Base-by-base conservation (phyloP, 352 stramenopile genomes). In the Pythium biforme region DNA sequence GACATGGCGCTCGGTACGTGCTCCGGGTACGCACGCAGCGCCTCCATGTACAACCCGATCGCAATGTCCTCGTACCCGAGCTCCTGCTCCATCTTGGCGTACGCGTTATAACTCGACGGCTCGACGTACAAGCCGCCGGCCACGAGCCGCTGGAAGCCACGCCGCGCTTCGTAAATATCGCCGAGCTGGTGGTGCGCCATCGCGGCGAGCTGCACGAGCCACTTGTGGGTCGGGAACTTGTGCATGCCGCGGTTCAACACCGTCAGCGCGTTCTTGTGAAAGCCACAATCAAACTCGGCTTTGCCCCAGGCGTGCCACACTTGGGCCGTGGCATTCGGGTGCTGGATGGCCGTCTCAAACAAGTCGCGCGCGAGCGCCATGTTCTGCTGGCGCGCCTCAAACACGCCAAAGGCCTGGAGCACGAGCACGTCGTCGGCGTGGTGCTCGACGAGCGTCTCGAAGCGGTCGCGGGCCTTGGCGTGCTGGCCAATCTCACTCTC, bases 261-360 rank as follows among this genome's bases (percentile, higher is more conserved):
- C 17, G 73, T 79, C n/a, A 93, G 55, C 17, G 77, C 65, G 61
- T 92, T 89, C 54, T 86, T 82, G 70, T 85, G 94, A 27, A 89
- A 64, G 22, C 86, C 86, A 50, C 74, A 73, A 43, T 92, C 81
- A 47, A 76, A 95, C 66, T 95, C 86, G 46, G 84, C 80, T 64
- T 95, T 90, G 25, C 81, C 86, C 84, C 84, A 95, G 43, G 86
- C 86, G 55, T 95, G 86, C 81, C 83, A 95, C 17, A 95, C 84
- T 66, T 95, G 82, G 25, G 76, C 81, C 2, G 78, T 89, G 6
- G 76, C 81, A 46, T 77, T 63, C 11, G 72, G 66, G 51, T 89
- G 77, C n/a, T 70, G 59, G 0, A 75, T 74, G 14, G 80, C 79
- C 4, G 48, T 66, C 29, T 79, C 69, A 29, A 95, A 94, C 27